phyloP scores from a whole-genome alignment of 179 eudicot genomes.

The Kewa caespitosa region DNA sequence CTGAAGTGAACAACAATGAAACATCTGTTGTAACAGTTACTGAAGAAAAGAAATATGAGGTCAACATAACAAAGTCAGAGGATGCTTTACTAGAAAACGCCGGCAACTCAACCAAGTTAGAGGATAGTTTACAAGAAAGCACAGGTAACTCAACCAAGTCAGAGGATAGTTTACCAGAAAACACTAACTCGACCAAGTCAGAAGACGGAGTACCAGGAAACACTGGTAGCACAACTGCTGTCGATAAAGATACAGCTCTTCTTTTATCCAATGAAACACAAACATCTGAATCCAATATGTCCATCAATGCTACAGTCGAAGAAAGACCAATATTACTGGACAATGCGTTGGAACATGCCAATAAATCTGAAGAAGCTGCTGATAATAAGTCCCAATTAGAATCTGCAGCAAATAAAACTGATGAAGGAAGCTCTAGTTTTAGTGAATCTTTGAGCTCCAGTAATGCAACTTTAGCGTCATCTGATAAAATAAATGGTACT shows the following conservation, averaged over 20 bases:
- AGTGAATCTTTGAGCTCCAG: conserved; percentile 31
- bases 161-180: conserved; percentile 31
- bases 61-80: conserved; percentile 25
- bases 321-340: conserved; percentile 21
- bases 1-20: conserved; percentile 19
- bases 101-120: conserved; percentile 32
- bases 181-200: conserved; percentile 22
- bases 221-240: conserved; percentile 32
- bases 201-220: conserved; percentile 30
- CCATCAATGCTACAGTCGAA: conserved; percentile 28
- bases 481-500: conserved; percentile 29
- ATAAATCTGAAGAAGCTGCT: conserved; percentile 24
- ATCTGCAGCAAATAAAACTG: conserved; percentile 27
- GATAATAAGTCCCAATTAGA: conserved; percentile 23
- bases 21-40: conserved; percentile 25
- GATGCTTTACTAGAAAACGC: conserved; percentile 27
- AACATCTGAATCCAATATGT: conserved; percentile 20
- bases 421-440: conserved; percentile 21
- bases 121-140: conserved; percentile 28
- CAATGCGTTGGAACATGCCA: conserved; percentile 11
- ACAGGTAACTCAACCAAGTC: conserved; percentile 28
- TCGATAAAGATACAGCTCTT: conserved; percentile 17
- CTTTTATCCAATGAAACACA: conserved; percentile 32
- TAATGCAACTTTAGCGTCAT: conserved; percentile 20
- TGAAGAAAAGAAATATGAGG: conserved; percentile 21